phyloP scores from a whole-genome alignment of 164 flowering plant species.

The Platanus orientalis region DNA sequence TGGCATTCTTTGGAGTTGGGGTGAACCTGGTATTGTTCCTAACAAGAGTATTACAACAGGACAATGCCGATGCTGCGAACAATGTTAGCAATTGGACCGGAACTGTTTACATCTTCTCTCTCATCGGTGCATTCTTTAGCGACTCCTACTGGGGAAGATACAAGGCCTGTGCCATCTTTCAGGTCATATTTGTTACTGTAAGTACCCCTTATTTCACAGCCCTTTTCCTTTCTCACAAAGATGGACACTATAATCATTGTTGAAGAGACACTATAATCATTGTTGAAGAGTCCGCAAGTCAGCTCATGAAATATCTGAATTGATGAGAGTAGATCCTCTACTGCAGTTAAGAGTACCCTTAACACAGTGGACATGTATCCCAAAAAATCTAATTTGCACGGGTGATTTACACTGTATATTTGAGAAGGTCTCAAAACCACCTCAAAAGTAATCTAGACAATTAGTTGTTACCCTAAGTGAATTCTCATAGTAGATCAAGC shows the following conservation, averaged over 20 bases:
- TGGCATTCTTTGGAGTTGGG: conserved; percentile 93
- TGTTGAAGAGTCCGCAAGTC: not conserved
- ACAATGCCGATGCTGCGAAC: conserved; percentile 90
- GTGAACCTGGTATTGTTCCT: conserved; percentile 88
- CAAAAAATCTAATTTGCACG: no score
- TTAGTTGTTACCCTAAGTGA: no score
- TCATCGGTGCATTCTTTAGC: conserved; percentile 88
- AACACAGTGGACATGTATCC: no score
- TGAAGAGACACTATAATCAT: no score
- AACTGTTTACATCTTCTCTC: conserved; percentile 90
- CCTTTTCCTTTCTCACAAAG: not conserved
- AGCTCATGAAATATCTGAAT: no score
- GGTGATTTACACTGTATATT: no score
- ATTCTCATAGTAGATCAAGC: no score
- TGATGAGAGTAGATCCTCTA: no score
- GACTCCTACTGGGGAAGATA: conserved; percentile 97
- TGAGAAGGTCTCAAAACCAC: no score
- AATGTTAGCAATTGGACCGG: conserved; percentile 97
- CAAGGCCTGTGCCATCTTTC: conserved; percentile 90
- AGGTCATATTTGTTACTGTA: conserved; percentile 72
- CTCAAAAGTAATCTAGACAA: no score
- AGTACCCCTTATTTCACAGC: conserved; percentile 19
- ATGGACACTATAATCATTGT: no score
- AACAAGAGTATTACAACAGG: conserved; percentile 71
- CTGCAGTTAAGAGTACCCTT: no score